Percentiles rank a stretch among this genome's conserved stretches.
Conservation (phyloP, 2,329 filamentous ascomycete genomes). For the Colletotrichum tabaci region DNA sequence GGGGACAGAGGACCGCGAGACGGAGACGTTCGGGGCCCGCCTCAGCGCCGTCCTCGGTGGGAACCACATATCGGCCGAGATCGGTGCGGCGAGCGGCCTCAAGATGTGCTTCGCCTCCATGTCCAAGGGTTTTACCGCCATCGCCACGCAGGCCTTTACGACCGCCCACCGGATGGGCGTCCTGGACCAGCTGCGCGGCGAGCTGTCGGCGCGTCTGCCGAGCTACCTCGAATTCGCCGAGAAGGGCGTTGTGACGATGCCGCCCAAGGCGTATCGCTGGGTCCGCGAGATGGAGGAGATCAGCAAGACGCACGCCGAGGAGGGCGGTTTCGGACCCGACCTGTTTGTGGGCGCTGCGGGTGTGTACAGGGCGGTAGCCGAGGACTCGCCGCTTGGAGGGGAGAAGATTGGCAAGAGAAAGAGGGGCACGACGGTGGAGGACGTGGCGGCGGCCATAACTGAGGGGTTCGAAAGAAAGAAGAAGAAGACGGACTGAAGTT, state of each 20-base stretch:
- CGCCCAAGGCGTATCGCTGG: conserved; percentile 84
- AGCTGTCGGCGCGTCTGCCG: conserved; percentile 68
- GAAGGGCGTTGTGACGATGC: conserved; percentile 70
- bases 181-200: conserved; percentile 68
- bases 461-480: conserved; percentile 64
- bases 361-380: conserved; percentile 73
- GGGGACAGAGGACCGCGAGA: not conserved
- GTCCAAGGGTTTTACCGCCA: conserved; percentile 76
- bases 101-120: conserved; percentile 78
- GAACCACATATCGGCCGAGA: conserved; percentile 61
- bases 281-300: conserved; percentile 85
- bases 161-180: conserved; percentile 77
- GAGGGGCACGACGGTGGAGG: conserved; percentile 70
- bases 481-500: conserved; percentile 51
- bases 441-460: conserved; percentile 65
- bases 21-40: conserved; percentile 52
- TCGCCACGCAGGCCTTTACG: conserved; percentile 79
- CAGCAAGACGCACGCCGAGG: conserved; percentile 73
- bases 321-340: conserved; percentile 72
- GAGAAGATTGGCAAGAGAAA: conserved; percentile 71
- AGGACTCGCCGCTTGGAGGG: conserved; percentile 71
- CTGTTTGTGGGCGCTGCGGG: conserved; percentile 73
- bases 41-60: conserved; percentile 63
- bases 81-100: conserved; percentile 72
- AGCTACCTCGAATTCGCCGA: conserved; percentile 62